A percentile compares a stretch with the other conserved stretches of the same genome.
Evolutionary conservation across 2,329 filamentous ascomycete species (phyloP).

Genomic region (Fusarium proliferatum): DNA sequence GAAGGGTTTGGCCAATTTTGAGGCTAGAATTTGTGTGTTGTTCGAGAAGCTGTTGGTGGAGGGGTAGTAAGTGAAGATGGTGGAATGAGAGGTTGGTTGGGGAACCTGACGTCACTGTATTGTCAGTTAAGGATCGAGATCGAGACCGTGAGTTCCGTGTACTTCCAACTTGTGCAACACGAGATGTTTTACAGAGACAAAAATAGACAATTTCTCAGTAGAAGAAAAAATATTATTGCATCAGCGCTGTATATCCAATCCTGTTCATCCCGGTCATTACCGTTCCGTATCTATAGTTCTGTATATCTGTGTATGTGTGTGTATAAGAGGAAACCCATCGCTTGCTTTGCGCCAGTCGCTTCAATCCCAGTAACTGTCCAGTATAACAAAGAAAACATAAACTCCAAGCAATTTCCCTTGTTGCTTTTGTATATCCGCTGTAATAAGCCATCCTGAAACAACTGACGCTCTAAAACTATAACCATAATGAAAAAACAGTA

Average conservation of each 20-base stretch:
- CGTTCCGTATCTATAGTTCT: constrained; percentile 15
- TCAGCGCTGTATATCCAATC: neutral
- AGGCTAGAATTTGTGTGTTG: neutral
- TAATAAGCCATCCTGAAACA: neutral
- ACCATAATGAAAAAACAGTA: neutral
- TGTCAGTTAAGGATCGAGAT: constrained; percentile 16
- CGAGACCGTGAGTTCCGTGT: neutral
- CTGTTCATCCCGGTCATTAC: constrained; percentile 25
- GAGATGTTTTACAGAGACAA: neutral
- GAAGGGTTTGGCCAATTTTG: neutral
- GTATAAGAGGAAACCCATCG: constrained; percentile 18
- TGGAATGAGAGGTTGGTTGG: neutral
- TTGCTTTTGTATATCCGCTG: constrained; percentile 4
- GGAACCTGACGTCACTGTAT: constrained; percentile 33
- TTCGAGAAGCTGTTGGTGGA: constrained; percentile 12
- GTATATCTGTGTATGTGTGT: neutral
- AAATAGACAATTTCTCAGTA: neutral
- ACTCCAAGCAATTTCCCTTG: neutral
- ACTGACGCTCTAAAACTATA: neutral
- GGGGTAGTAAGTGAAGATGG: neutral
- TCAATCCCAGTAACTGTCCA: neutral
- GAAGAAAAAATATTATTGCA: neutral
- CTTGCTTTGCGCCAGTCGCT: constrained; percentile 34
- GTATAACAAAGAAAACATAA: neutral
- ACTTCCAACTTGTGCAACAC: neutral